phyloP scores from a whole-genome alignment of 108 stramenopile species.

The Heterococcus sp. region DNA sequence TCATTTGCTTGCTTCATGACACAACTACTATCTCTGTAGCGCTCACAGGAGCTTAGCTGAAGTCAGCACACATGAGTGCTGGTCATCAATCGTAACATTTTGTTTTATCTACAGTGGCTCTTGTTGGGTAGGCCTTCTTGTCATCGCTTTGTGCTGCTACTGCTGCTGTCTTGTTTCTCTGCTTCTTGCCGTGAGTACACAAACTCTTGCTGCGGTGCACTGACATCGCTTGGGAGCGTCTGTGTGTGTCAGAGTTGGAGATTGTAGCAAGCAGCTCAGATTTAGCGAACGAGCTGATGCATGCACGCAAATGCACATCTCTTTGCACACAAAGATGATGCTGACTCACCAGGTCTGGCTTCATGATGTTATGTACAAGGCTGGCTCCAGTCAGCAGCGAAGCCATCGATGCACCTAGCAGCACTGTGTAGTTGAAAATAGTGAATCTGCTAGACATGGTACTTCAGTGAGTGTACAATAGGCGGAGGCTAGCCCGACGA shows the following conservation, averaged over 20 bases:
- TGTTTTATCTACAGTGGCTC: too few species aligned
- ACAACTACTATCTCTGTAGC: background rate
- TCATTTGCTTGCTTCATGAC: background rate
- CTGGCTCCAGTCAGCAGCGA: background rate
- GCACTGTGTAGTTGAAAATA: background rate
- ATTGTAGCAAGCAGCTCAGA: too few species aligned
- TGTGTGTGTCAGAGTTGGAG: too few species aligned
- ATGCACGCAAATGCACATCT: too few species aligned
- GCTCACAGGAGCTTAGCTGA: background rate
- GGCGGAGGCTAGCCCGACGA: background rate
- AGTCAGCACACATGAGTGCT: background rate
- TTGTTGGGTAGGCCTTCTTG: too few species aligned
- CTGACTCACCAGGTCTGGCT: background rate
- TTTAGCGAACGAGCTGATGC: too few species aligned
- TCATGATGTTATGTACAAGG: background rate
- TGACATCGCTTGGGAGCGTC: too few species aligned
- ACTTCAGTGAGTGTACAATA: background rate
- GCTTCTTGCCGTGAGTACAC: too few species aligned
- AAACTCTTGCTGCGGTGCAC: too few species aligned
- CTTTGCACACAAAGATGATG: background rate
- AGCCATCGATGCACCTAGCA: background rate
- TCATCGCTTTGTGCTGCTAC: too few species aligned
- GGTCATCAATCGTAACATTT: background rate
- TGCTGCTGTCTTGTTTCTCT: too few species aligned
- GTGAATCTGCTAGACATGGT: background rate